Evolutionary conservation across 805 yeast genomes (phyloP).

Genomic region (Candida palmyrensis): DNA sequence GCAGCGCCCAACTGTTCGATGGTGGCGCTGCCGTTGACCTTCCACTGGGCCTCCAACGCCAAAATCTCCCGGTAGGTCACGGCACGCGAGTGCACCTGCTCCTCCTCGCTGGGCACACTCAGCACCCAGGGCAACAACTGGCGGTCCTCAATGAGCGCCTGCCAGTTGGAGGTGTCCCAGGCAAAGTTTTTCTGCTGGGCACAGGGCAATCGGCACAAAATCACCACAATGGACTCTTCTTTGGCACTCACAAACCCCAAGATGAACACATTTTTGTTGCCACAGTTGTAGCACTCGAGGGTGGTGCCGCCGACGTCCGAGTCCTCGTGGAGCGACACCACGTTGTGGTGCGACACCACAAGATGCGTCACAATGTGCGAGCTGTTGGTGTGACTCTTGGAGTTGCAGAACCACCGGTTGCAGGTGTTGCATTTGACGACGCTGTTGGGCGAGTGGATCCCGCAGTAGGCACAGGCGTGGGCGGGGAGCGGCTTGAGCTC

Average conservation of each 20-base stretch:
- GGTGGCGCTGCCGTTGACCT: slow-evolving; percentile 62
- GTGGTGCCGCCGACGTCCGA: slow-evolving; percentile 84
- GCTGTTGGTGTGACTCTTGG: slow-evolving; percentile 46
- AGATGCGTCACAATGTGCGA: slow-evolving; percentile 86
- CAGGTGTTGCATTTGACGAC: slow-evolving; percentile 76
- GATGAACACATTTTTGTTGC: slow-evolving; percentile 70
- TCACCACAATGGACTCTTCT: slow-evolving; percentile 78
- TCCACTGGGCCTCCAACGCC: slow-evolving; percentile 78
- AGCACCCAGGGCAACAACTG: slow-evolving; percentile 82
- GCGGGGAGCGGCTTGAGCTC: too few relatives aligned
- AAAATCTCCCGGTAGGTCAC: slow-evolving; percentile 62
- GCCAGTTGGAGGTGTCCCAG: slow-evolving; percentile 91
- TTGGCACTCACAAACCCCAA: slow-evolving; percentile 87
- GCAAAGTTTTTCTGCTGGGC: slow-evolving; percentile 67
- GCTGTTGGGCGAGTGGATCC: slow-evolving; percentile 55
- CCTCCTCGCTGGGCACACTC: slow-evolving; percentile 61
- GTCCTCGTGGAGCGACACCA: slow-evolving; percentile 69
- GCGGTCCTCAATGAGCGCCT: slow-evolving; percentile 74
- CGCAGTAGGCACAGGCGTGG: slow-evolving; percentile 64
- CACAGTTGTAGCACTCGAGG: slow-evolving; percentile 89
- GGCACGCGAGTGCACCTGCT: slow-evolving; percentile 47
- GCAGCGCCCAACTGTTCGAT: slow-evolving; percentile 57
- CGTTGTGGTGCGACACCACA: slow-evolving; percentile 73
- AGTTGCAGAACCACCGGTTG: slow-evolving; percentile 86
- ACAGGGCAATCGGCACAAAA: slow-evolving; percentile 85